These are phyloP conservation scores for Fistulinella prunicolor DNA, from an alignment of 768 basidiomycete species.

Conservation along the genomic window DNA sequence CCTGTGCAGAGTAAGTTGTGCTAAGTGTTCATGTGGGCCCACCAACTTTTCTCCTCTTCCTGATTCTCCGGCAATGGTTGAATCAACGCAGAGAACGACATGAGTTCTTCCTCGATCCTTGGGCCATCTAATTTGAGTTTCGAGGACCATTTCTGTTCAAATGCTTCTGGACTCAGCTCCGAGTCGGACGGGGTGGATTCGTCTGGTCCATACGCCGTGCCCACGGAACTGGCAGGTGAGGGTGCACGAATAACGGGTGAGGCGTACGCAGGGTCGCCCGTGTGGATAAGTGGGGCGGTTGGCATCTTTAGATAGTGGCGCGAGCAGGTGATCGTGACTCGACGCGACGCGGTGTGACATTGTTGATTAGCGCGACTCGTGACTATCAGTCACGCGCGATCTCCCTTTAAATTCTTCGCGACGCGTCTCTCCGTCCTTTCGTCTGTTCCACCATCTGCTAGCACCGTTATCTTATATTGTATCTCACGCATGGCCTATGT, in stretches of 20 bases:
- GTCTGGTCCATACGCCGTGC: constrained; percentile 45
- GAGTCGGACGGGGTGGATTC: constrained; percentile 42
- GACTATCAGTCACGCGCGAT: constrained; percentile 27
- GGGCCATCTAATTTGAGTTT: constrained; percentile 35
- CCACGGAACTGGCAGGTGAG: constrained; percentile 47
- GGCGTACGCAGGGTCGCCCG: constrained; percentile 39
- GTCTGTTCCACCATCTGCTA: constrained; percentile 24
- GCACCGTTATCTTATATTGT: constrained; percentile 2
- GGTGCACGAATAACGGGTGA: constrained; percentile 45
- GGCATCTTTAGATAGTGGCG: constrained; percentile 19
- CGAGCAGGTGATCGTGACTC: not conserved
- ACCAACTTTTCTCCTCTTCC: constrained; percentile 41
- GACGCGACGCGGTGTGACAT: constrained; percentile 31
- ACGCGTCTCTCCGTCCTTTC: constrained; percentile 25
- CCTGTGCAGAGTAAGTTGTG: constrained; percentile 23
- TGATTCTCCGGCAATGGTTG: constrained; percentile 30
- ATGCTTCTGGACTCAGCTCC: constrained; percentile 37
- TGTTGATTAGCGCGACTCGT: constrained; percentile 32
- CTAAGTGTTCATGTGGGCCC: not conserved
- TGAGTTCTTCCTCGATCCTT: constrained; percentile 37
- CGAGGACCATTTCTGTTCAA: constrained; percentile 36
- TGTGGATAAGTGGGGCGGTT: constrained; percentile 29
- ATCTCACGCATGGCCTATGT: constrained; percentile 44
- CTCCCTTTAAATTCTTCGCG: constrained; percentile 29
- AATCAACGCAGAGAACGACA: constrained; percentile 32